These are phyloP conservation scores for Zasmidium angulare DNA, from an alignment of 2,329 filamentous ascomycete species.

Conservation along the genomic window DNA sequence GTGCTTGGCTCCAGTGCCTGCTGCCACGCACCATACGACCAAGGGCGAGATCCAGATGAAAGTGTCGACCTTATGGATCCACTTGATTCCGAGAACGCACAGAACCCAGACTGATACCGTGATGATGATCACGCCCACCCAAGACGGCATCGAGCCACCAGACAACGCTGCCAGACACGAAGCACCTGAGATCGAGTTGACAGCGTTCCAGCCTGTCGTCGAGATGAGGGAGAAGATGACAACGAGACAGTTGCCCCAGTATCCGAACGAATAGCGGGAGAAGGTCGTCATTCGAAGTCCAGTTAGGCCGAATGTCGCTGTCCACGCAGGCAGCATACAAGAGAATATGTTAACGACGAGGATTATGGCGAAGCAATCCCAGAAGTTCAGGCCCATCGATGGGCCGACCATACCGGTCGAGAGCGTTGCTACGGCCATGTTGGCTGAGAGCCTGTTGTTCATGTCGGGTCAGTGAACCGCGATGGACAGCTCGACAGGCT, in stretches of 20 bases:
- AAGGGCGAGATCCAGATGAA: conserved; percentile 14
- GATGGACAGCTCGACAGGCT: too few relatives aligned
- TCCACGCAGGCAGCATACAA: conserved; percentile 14
- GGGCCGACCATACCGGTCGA: conserved; percentile 18
- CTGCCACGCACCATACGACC: conserved; percentile 15
- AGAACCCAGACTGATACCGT: conserved; percentile 14
- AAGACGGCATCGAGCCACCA: conserved; percentile 9
- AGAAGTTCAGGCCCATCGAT: conserved; percentile 13
- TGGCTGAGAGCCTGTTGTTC: conserved; percentile 16
- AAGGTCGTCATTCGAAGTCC: conserved; percentile 20
- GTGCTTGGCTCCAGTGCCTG: conserved; percentile 11
- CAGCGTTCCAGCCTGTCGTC: conserved; percentile 13
- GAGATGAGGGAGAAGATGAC: conserved; percentile 14
- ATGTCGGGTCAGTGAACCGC: too few relatives aligned
- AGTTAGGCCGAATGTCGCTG: conserved; percentile 14
- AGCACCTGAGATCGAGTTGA: conserved; percentile 13
- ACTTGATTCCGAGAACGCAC: conserved; percentile 12
- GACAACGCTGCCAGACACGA: conserved; percentile 14
- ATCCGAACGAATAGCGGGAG: conserved; percentile 14
- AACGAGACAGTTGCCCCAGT: conserved; percentile 13
- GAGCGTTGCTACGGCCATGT: conserved; percentile 18
- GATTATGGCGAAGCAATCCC: conserved; percentile 17
- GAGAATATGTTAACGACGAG: conserved; percentile 13
- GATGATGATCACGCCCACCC: conserved; percentile 17
- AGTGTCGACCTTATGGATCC: conserved; percentile 14